Conservation (phyloP, 805 yeast species). For the Wickerhamiella musiphila region DNA sequence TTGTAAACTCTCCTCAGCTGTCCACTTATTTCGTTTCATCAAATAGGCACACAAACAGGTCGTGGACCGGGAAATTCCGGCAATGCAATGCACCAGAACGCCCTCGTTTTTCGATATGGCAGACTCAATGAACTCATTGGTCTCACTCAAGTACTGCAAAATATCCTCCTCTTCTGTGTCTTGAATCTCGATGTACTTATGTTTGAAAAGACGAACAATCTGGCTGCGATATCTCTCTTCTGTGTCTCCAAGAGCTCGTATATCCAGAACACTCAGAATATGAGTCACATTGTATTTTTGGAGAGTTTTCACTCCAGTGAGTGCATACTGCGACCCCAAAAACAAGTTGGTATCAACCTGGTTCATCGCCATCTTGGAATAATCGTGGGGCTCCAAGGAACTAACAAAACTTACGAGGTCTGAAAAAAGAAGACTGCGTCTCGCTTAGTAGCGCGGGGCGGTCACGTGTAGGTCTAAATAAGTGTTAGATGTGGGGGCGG, state of each 20-base stretch:
- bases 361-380: slow-evolving; percentile 24
- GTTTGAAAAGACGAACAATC: slow-evolving; percentile 5
- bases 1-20: slow-evolving; percentile 44
- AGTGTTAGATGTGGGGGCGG: too few species aligned
- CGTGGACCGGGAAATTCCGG: slow-evolving; percentile 84
- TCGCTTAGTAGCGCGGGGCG: too few species aligned
- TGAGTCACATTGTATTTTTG: slow-evolving; percentile 43
- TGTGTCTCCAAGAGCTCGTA: slow-evolving; percentile 5
- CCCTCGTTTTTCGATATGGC: slow-evolving; percentile 25
- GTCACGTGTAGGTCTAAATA: too few species aligned
- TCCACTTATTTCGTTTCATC: slow-evolving; percentile 52
- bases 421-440: too few species aligned
- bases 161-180: slow-evolving; percentile 58
- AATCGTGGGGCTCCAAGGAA: too few species aligned
- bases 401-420: too few species aligned
- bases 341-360: slow-evolving; percentile 69
- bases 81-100: slow-evolving; percentile 40
- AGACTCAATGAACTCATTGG: slow-evolving; percentile 47
- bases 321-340: slow-evolving; percentile 55
- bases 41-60: slow-evolving; percentile 76
- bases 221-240: slow-evolving; percentile 4
- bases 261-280: slow-evolving; percentile 47
- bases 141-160: slow-evolving; percentile 38
- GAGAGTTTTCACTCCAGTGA: slow-evolving; percentile 36
- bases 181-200: slow-evolving; percentile 34